Evolutionary conservation across 106 monocot species (phyloP).

Genomic region (Allium fistulosum): DNA sequence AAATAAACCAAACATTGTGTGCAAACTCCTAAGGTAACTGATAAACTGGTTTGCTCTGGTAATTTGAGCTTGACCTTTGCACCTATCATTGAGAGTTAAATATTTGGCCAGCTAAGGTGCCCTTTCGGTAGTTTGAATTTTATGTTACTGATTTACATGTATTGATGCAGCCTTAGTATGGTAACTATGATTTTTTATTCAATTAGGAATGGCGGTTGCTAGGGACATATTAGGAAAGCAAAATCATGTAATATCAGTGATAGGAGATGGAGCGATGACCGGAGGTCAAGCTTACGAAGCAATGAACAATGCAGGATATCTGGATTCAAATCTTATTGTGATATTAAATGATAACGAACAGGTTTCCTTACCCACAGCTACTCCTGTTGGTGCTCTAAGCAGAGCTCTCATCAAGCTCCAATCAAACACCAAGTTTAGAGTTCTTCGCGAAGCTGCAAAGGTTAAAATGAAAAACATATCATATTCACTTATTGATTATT

Average conservation of each 20-base stretch:
- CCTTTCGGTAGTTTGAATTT: too few relatives aligned
- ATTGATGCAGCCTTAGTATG: background rate
- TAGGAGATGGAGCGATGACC: slow-evolving; percentile 93
- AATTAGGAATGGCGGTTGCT: slow-evolving; percentile 78
- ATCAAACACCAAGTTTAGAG: slow-evolving; percentile 59
- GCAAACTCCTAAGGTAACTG: too few relatives aligned
- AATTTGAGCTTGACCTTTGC: background rate
- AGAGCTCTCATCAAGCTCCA: slow-evolving; percentile 70
- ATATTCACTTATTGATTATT: background rate
- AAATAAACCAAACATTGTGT: too few relatives aligned
- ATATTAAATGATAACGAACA: slow-evolving; percentile 83
- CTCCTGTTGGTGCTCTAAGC: slow-evolving; percentile 75
- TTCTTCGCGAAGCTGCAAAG: slow-evolving; percentile 78
- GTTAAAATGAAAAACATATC: slow-evolving; percentile 10
- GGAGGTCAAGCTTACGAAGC: slow-evolving; percentile 95
- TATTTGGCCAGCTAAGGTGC: too few relatives aligned
- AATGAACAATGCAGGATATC: slow-evolving; percentile 76
- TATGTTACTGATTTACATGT: too few relatives aligned
- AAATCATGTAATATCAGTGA: slow-evolving; percentile 81
- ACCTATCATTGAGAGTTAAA: background rate
- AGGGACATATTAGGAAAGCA: slow-evolving; percentile 68
- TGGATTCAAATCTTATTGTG: slow-evolving; percentile 74
- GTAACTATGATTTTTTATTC: slow-evolving; percentile 7
- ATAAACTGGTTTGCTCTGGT: too few relatives aligned
- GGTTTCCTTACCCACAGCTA: slow-evolving; percentile 80